Conservation (phyloP, 176 grass and related monocot species). For the Secale cereale region DNA sequence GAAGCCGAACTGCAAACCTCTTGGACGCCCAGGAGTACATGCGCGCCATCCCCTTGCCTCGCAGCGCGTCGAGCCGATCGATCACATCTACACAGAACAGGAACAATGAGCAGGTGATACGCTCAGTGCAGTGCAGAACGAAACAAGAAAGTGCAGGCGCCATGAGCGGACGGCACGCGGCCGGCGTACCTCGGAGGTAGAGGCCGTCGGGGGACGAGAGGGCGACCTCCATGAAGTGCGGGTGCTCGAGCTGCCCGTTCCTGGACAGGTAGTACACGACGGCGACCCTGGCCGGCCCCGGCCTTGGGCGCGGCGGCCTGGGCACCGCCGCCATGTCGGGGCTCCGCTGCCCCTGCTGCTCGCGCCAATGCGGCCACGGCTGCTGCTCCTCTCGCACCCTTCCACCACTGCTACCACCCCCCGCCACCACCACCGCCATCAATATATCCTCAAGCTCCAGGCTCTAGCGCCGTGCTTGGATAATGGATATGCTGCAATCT, state of each 20-base stretch:
- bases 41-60: slow-evolving; percentile 71
- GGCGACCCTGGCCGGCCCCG: slow-evolving; percentile 36
- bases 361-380: slow-evolving; percentile 40
- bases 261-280: slow-evolving; percentile 92
- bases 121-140: not conserved
- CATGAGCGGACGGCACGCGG: not conserved
- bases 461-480: not conserved
- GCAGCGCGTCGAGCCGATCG: slow-evolving; percentile 62
- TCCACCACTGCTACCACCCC: slow-evolving; percentile 18
- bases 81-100: slow-evolving; percentile 51
- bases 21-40: slow-evolving; percentile 91
- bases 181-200: slow-evolving; percentile 71
- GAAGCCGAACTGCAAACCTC: slow-evolving; percentile 18
- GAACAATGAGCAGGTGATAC: too few relatives aligned
- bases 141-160: not conserved
- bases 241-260: slow-evolving; percentile 83
- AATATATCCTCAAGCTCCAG: too few relatives aligned
- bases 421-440: slow-evolving; percentile 7
- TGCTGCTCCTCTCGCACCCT: slow-evolving; percentile 20
- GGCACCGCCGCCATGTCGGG: slow-evolving; percentile 44
- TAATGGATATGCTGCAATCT: too few relatives aligned
- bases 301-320: slow-evolving; percentile 18
- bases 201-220: slow-evolving; percentile 58
- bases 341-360: slow-evolving; percentile 40
- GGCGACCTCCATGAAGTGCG: slow-evolving; percentile 86